Conservation (phyloP, 805 yeast species). For the Saccharomycopsis oosterbeekiorum region DNA sequence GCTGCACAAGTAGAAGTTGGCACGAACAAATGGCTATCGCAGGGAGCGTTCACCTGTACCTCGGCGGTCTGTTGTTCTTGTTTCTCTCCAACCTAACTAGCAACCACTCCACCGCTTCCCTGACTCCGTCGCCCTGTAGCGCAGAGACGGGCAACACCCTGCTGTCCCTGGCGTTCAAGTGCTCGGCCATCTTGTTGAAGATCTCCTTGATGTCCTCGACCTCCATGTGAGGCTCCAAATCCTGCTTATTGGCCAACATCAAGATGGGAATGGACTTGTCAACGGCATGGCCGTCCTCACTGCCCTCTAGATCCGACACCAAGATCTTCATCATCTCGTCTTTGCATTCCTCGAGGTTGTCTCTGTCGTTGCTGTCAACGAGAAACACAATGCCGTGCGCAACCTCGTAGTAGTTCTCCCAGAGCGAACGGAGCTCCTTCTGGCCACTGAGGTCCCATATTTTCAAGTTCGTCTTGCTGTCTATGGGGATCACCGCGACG, state of each 20-base stretch:
- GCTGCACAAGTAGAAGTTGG: too few relatives aligned
- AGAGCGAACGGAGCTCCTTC: slow-evolving; percentile 67
- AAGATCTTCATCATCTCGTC: slow-evolving; percentile 33
- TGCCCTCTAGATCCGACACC: slow-evolving; percentile 29
- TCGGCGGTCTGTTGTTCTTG: slow-evolving; percentile 52
- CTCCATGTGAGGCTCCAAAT: slow-evolving; percentile 58
- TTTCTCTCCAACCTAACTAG: slow-evolving; percentile 58
- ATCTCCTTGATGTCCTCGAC: slow-evolving; percentile 75
- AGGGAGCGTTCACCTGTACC: slow-evolving; percentile 25
- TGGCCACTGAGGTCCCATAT: slow-evolving; percentile 99
- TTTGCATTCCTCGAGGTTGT: slow-evolving; percentile 73
- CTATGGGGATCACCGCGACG: slow-evolving; percentile 38
- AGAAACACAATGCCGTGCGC: slow-evolving; percentile 91
- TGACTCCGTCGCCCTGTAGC: slow-evolving; percentile 68
- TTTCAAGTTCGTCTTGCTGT: slow-evolving; percentile 43
- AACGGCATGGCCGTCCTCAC: slow-evolving; percentile 28
- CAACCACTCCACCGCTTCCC: slow-evolving; percentile 86
- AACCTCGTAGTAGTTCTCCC: slow-evolving; percentile 77
- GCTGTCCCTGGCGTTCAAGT: slow-evolving; percentile 82
- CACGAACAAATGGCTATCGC: too few relatives aligned
- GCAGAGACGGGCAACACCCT: slow-evolving; percentile 88
- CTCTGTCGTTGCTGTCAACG: slow-evolving; percentile 83
- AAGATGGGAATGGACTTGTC: slow-evolving; percentile 61
- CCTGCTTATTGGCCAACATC: slow-evolving; percentile 95
- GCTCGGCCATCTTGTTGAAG: slow-evolving; percentile 72